These are phyloP conservation scores for Chaetomiaceae sp. DNA, from an alignment of 2,329 filamentous ascomycete species.

Conservation along the genomic window DNA sequence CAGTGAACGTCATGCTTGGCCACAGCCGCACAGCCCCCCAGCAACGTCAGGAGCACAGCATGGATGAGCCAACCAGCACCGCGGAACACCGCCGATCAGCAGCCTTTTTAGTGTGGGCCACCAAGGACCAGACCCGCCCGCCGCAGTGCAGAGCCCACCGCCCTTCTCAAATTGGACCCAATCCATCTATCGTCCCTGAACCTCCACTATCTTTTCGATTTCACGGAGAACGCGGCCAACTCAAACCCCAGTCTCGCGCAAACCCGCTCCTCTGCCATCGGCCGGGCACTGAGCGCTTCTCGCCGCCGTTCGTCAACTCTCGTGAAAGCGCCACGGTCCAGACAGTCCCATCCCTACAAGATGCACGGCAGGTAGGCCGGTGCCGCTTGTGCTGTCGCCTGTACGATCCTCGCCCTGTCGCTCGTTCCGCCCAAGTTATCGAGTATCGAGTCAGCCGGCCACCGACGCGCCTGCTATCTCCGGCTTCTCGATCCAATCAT, in stretches of 20 bases:
- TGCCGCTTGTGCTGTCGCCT: conserved; percentile 17
- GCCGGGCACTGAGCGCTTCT: neutral
- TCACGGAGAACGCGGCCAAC: conserved; percentile 6
- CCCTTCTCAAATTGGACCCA: neutral
- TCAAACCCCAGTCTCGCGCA: neutral
- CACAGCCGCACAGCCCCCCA: neutral
- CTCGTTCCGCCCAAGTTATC: neutral
- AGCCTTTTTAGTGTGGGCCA: neutral
- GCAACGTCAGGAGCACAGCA: neutral
- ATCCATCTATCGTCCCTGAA: too few relatives aligned
- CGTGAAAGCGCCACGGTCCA: neutral
- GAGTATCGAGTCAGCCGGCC: conserved; percentile 8
- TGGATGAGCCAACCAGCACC: conserved; percentile 14
- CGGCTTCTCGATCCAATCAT: conserved; percentile 8
- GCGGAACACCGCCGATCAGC: neutral
- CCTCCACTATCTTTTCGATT: neutral
- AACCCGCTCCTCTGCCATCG: neutral
- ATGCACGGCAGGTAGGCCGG: conserved; percentile 24
- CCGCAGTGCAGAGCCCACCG: neutral
- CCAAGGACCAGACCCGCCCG: neutral
- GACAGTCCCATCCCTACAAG: conserved; percentile 11
- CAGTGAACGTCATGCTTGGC: conserved; percentile 1
- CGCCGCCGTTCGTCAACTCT: neutral
- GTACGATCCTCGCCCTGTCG: conserved; percentile 2
- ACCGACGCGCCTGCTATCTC: neutral